phyloP scores from a whole-genome alignment of 306 rosid genomes.

The Malus domestica region DNA sequence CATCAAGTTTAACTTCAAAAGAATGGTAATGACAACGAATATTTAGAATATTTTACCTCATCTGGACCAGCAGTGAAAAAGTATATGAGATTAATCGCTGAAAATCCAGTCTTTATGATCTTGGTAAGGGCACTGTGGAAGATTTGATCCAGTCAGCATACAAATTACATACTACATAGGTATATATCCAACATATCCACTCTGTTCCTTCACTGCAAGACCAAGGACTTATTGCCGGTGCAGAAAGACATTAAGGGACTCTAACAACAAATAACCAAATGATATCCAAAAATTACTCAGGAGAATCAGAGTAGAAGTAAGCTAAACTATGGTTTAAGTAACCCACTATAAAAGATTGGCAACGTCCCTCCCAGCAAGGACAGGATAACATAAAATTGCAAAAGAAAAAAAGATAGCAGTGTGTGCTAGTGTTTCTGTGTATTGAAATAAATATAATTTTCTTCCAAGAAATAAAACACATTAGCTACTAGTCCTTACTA shows the following conservation, averaged over 20 bases:
- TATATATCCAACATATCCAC: neutral
- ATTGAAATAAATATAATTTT: neutral
- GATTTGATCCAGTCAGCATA: constrained; percentile 22
- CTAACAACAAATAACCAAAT: neutral
- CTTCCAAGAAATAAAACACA: neutral
- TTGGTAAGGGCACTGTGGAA: constrained; percentile 75
- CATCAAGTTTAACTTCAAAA: neutral
- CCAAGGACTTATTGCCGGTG: neutral
- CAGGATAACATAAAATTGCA: neutral
- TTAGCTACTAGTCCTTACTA: neutral
- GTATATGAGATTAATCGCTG: constrained; percentile 97
- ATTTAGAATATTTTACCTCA: constrained; percentile 49
- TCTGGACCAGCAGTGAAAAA: constrained; percentile 99
- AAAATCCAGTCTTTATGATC: constrained; percentile 94
- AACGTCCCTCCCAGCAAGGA: neutral
- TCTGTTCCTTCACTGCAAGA: neutral
- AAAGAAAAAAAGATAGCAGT: neutral
- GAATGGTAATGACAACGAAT: neutral
- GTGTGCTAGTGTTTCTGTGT: neutral
- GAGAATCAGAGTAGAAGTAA: neutral
- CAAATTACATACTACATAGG: neutral
- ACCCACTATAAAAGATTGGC: neutral
- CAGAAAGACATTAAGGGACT: neutral
- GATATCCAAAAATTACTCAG: neutral
- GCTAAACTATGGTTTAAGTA: too few relatives aligned